Conservation (phyloP, 1,284 basidiomycete genomes). For the Fistulina hepatica region DNA sequence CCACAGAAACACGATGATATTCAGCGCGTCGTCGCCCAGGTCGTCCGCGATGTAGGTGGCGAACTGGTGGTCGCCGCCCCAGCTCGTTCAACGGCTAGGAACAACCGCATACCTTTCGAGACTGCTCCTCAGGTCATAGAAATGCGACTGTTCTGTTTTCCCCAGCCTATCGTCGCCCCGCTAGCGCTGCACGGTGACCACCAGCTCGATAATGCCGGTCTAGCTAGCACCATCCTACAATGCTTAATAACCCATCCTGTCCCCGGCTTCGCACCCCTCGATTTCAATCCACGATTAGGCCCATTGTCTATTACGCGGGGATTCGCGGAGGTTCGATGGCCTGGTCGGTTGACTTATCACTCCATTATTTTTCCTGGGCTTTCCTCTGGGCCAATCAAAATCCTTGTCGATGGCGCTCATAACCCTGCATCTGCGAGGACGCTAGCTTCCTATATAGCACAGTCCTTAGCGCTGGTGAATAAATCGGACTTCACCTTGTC, state of each 20-base stretch:
- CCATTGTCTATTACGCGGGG: too few relatives aligned
- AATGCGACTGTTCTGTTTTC: slow-evolving; percentile 36
- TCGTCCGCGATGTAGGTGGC: slow-evolving; percentile 29
- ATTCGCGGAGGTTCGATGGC: slow-evolving; percentile 61
- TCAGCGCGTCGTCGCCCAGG: slow-evolving; percentile 22
- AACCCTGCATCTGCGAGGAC: slow-evolving; percentile 76
- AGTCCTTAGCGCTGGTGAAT: too few relatives aligned
- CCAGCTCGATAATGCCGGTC: slow-evolving; percentile 72
- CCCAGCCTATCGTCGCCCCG: slow-evolving; percentile 29
- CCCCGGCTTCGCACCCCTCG: slow-evolving; percentile 9
- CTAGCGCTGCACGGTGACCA: slow-evolving; percentile 71
- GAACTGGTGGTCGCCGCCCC: too few relatives aligned
- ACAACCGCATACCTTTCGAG: too few relatives aligned
- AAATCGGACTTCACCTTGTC: too few relatives aligned
- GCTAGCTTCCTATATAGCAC: slow-evolving; percentile 59
- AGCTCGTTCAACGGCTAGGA: too few relatives aligned
- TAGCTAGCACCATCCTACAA: slow-evolving; percentile 56
- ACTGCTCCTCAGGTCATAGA: too few relatives aligned
- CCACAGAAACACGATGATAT: slow-evolving; percentile 53
- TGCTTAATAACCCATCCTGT: slow-evolving; percentile 38
- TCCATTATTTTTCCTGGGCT: too few relatives aligned
- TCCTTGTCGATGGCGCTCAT: slow-evolving; percentile 92
- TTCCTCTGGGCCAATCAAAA: slow-evolving; percentile 21
- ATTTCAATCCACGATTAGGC: too few relatives aligned
- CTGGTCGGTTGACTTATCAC: slow-evolving; percentile 75